A percentile compares a stretch with the other conserved stretches of the same genome.
These are phyloP conservation scores for Daldinia loculata DNA, from an alignment of 495 filamentous ascomycete species.

Conservation along the genomic window DNA sequence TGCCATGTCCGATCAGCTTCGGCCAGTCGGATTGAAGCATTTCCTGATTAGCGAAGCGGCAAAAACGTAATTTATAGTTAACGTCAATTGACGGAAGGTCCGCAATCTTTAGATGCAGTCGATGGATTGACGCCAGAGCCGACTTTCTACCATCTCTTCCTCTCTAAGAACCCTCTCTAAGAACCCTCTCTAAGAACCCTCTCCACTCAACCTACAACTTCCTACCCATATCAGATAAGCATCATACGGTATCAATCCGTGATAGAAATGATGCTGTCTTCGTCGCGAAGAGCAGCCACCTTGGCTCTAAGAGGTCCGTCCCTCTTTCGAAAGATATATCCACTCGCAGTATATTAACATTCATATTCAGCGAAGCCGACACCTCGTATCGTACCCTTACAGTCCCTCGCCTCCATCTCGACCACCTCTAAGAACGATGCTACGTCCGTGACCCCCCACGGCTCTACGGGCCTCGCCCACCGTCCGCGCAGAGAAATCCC, in stretches of 20 bases:
- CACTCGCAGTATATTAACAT: conserved; percentile 3
- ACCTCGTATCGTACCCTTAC: conserved; percentile 65
- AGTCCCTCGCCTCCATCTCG: conserved; percentile 67
- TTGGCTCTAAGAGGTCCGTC: conserved; percentile 75
- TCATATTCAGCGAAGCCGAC: conserved; percentile 66
- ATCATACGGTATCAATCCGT: conserved; percentile 13
- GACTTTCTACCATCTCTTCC: conserved; percentile 10
- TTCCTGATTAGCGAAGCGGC: conserved; percentile 48
- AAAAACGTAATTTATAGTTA: conserved; percentile 39
- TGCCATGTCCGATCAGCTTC: neutral
- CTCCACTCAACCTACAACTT: conserved; percentile 39
- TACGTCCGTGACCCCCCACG: conserved; percentile 55
- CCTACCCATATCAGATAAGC: conserved; percentile 4
- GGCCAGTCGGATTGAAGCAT: conserved; percentile 40
- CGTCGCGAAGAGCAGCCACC: conserved; percentile 69
- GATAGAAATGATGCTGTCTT: conserved; percentile 65
- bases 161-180: conserved; percentile 37
- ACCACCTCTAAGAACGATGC: conserved; percentile 67
- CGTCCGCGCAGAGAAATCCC: conserved; percentile 74
- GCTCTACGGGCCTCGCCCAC: conserved; percentile 51
- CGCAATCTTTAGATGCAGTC: conserved; percentile 28
- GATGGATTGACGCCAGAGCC: conserved; percentile 31
- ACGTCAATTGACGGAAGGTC: conserved; percentile 36
- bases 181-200: conserved; percentile 24
- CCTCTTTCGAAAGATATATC: conserved; percentile 6